phyloP scores from a whole-genome alignment of 306 rosid genomes.

The Ochetophila trinervis region DNA sequence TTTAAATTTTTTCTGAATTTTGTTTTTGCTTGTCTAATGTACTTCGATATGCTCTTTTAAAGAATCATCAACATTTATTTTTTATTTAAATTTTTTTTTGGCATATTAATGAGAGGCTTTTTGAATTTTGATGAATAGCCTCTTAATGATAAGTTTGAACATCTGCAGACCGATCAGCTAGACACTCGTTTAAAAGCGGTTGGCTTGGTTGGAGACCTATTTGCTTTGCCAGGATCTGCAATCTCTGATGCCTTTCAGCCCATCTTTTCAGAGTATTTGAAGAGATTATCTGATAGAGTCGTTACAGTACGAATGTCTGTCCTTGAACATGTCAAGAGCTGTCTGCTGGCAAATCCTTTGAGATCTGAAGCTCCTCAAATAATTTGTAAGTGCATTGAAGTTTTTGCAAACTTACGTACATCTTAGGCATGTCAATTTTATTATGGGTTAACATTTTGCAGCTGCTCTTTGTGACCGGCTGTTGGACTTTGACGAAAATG shows the following conservation, averaged over 20 bases:
- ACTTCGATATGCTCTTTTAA: not conserved
- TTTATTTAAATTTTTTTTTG: not conserved
- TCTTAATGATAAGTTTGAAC: constrained; percentile 31
- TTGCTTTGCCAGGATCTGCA: constrained; percentile 68
- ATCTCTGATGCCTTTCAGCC: constrained; percentile 87
- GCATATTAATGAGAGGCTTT: not conserved
- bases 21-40: no score
- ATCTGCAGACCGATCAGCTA: constrained; percentile 85
- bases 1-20: not conserved
- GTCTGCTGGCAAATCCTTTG: constrained; percentile 70
- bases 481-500: constrained; percentile 89
- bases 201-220: constrained; percentile 85
- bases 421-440: constrained; percentile 28
- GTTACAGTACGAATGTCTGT: constrained; percentile 89
- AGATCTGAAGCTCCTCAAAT: constrained; percentile 82
- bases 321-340: constrained; percentile 77
- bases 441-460: constrained; percentile 39
- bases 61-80: not conserved
- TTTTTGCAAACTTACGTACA: not conserved
- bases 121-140: constrained; percentile 19
- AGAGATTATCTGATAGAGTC: constrained; percentile 89
- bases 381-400: constrained; percentile 52
- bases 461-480: constrained; percentile 96
- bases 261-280: constrained; percentile 82
- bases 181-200: constrained; percentile 91